Conservation (phyloP, 2,329 filamentous ascomycete genomes). For the Chaetomium sp. region DNA sequence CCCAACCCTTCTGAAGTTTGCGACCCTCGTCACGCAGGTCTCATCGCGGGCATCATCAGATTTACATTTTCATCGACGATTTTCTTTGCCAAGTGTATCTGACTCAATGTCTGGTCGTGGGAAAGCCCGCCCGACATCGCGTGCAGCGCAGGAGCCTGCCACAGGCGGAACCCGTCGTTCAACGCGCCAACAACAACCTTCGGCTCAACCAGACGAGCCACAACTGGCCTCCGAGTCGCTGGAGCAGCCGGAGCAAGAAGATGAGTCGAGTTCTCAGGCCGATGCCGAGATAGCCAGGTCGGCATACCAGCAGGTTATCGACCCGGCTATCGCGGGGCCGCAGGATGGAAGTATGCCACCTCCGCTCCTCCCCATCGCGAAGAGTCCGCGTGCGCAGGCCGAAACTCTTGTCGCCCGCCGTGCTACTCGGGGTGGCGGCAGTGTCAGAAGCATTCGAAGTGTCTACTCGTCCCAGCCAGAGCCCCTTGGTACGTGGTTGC, state of each 20-base stretch:
- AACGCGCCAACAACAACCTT: slow-evolving; percentile 17
- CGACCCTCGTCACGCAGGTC: background rate
- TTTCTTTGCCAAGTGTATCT: background rate
- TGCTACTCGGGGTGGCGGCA: slow-evolving; percentile 12
- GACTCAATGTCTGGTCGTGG: slow-evolving; percentile 20
- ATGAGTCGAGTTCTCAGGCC: background rate
- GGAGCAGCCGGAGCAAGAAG: slow-evolving; percentile 1
- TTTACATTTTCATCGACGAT: background rate
- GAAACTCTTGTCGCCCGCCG: slow-evolving; percentile 12
- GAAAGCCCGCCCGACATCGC: slow-evolving; percentile 17
- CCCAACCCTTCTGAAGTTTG: slow-evolving; percentile 22
- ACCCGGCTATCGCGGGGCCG: slow-evolving; percentile 18
- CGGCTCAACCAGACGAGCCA: background rate
- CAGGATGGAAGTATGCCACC: slow-evolving; percentile 18
- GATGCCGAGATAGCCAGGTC: slow-evolving; percentile 1
- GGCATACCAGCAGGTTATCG: slow-evolving; percentile 12
- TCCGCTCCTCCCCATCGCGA: slow-evolving; percentile 15
- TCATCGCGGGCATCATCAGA: slow-evolving; percentile 5
- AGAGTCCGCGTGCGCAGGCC: slow-evolving; percentile 8
- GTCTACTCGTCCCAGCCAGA: slow-evolving; percentile 16
- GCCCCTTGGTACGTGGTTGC: slow-evolving; percentile 11
- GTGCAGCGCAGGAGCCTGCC: slow-evolving; percentile 13
- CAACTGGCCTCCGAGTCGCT: slow-evolving; percentile 1
- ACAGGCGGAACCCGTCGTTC: slow-evolving; percentile 20
- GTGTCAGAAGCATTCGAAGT: slow-evolving; percentile 14